These are phyloP conservation scores for Cutaneotrichosporon curvatum DNA, from an alignment of 1,284 basidiomycete genomes.

Conservation along the genomic window DNA sequence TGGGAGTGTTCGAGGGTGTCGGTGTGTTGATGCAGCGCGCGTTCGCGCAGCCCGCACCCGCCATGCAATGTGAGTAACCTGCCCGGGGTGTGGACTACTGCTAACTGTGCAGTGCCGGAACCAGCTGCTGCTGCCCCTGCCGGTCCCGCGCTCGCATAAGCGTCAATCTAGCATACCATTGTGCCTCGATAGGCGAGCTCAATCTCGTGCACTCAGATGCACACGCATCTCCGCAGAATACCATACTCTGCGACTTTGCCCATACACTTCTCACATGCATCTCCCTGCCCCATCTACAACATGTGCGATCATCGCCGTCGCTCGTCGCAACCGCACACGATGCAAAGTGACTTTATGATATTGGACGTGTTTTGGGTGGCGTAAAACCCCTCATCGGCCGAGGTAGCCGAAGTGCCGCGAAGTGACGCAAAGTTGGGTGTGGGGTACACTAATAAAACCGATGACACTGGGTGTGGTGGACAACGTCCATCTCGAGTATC, in stretches of 20 bases:
- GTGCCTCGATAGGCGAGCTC: too few relatives aligned
- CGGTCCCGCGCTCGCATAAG: conserved; percentile 23
- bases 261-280: not conserved
- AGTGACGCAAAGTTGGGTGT: too few relatives aligned
- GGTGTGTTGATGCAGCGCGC: conserved; percentile 45
- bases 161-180: not conserved
- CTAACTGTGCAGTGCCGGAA: conserved; percentile 25
- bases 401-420: too few relatives aligned
- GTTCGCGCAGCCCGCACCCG: conserved; percentile 45
- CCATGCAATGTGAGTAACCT: conserved; percentile 38
- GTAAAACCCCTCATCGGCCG: too few relatives aligned
- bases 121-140: conserved; percentile 14
- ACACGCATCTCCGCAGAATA: not conserved
- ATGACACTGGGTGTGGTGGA: too few relatives aligned
- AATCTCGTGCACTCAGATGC: too few relatives aligned
- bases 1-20: conserved; percentile 79
- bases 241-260: not conserved
- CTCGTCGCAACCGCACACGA: too few relatives aligned
- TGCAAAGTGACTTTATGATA: too few relatives aligned
- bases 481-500: too few relatives aligned
- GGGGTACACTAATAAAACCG: too few relatives aligned
- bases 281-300: not conserved
- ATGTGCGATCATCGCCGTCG: too few relatives aligned
- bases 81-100: not conserved
- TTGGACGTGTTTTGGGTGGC: too few relatives aligned